Base-by-base conservation (phyloP, 331 rosid genomes). In the Acacia concinna region DNA sequence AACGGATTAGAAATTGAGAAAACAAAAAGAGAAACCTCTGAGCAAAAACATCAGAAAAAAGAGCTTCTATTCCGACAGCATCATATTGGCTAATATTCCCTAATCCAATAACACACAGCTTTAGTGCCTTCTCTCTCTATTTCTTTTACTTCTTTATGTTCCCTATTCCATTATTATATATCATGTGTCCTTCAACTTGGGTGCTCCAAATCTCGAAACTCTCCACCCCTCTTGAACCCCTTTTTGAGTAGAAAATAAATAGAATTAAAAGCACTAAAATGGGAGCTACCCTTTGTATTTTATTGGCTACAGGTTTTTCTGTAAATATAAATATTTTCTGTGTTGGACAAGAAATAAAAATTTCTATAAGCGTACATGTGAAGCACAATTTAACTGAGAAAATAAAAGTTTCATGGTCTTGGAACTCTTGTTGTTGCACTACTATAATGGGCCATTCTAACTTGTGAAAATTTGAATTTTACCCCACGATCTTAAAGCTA, bases 61-160 rank as follows among this genome's bases (percentile, higher is more conserved):
- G 67, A 74, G 56, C 56, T 78, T 91, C 92, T 71, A 80, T 89
- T 87, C 93, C 90, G 87, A 86, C 97, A 91, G 75, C 88, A 85
- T 87, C 82, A 84, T 74, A 32, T 52, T 47, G n/a, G 47, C 81
- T n/a, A 79, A 79, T 81, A 84, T 84, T 84, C 76, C 78, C 75
- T 47, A 65, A 37, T 84, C 69, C 73, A 74, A 59, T 73, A 62
- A 67, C 27, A 28, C 64, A 80, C 70, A 31, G 38, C 31, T 81
- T 77, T 11, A 38, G 73, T 59, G 81, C 81, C 71, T 69, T 76
- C 86, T 62, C 82, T 51, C 78, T 66, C 51, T 59, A 11, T 63
- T 40, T 72, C 41, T 38, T 11, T 3, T 10, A 7, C 37, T 17
- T 8, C 34, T 65, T 74, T 73, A 71, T 63, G 56, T 65, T 37